phyloP scores from a whole-genome alignment of 306 rosid genomes.

The Crataegus laevigata region DNA sequence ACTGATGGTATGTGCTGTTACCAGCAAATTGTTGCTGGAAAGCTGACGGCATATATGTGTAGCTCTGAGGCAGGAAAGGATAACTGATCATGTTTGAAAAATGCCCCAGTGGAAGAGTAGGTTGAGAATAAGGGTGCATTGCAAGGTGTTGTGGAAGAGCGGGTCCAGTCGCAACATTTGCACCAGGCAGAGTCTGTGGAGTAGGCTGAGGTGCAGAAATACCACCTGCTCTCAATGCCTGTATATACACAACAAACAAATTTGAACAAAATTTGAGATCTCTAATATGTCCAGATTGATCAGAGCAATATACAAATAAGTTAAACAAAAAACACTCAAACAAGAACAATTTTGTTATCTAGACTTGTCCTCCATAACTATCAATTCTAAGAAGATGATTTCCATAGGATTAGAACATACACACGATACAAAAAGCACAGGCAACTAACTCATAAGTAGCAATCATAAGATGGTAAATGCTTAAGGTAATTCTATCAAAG shows the following conservation, averaged over 20 bases:
- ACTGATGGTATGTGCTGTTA: conserved; percentile 91
- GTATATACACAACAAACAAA: conserved; percentile 15
- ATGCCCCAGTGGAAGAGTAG: conserved; percentile 80
- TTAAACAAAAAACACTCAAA: background rate
- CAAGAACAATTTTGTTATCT: background rate
- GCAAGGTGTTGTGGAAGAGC: conserved; percentile 91
- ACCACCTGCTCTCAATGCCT: conserved; percentile 72
- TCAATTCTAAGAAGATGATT: background rate
- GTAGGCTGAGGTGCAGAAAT: conserved; percentile 67
- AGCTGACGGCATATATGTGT: conserved; percentile 94
- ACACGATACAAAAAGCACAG: background rate
- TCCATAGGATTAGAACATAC: background rate
- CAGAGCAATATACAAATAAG: background rate
- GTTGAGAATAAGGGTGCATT: conserved; percentile 94
- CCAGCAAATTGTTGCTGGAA: conserved; percentile 95
- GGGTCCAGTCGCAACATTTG: conserved; percentile 74
- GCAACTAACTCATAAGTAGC: background rate
- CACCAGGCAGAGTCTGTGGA: conserved; percentile 59
- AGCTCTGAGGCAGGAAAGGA: conserved; percentile 96
- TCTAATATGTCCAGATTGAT: background rate
- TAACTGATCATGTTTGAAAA: conserved; percentile 92
- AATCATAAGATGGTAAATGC: background rate
- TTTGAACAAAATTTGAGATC: conserved; percentile 6
- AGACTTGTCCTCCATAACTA: background rate
- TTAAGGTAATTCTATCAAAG: background rate